Evolutionary conservation across 768 basidiomycete genomes (phyloP), one percentile per base, ranked within the genome.

Genomic region (Trametopsis cervina): DNA sequence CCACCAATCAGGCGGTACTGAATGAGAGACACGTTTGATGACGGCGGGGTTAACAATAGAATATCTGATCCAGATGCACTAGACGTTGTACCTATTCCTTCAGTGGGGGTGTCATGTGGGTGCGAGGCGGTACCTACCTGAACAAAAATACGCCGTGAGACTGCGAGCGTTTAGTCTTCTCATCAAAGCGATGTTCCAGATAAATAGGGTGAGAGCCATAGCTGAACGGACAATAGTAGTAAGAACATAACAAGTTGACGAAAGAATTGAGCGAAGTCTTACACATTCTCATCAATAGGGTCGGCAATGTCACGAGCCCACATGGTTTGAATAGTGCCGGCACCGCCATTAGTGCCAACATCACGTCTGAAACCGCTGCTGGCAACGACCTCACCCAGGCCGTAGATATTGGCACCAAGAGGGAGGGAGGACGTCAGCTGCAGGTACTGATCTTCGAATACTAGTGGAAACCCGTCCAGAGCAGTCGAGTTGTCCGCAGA

Each of bases 401-500:
- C 89, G 53, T 89, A 89, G 41, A 90, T 74, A 54, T 89, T 89
- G 2, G 86, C 74, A 27, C 73, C 69, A 5, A 73, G 60, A 0
- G 87, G 84, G 1, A 90, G 67, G 0, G 81, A 74, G 3, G 84
- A 85, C 0, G 84, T 67, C 17, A 90, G 53, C 73, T 89, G 85
- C 18, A 90, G 71, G 59, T 88, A 89, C 57, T 83, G 83, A 52
- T 89, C 79, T 55, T 89, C 86, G 57, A 89, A 89, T 11, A 90
- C 76, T 10, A 90, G 67, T 0, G 80, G 76, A 49, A 86, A 85
- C 0, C 74, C 80, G 47, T 80, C 71, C 15, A 89, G 67, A 2
- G 75, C 73, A 0, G 80, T 81, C 4, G 69, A 72, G 41, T 72
- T 70, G 51, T 81, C 78, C 6, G 60, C 63, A 0, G 70, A 25